Evolutionary conservation across 148 eudicot species (phyloP).

Genomic region (Arctostaphylos glauca): DNA sequence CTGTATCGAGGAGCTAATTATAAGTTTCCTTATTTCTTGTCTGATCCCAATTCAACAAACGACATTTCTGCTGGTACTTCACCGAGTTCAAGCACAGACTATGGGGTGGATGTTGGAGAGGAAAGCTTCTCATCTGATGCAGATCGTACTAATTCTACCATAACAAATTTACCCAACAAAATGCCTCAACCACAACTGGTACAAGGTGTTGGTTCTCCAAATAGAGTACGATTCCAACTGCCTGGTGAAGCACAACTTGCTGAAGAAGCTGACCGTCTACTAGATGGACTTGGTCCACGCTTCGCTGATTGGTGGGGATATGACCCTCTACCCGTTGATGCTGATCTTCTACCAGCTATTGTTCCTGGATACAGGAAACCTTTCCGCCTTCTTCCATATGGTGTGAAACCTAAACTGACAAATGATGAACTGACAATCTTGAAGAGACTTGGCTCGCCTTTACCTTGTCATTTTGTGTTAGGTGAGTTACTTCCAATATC

Average conservation of each 20-base stretch:
- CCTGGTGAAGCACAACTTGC: conserved; percentile 87
- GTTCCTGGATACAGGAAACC: conserved; percentile 81
- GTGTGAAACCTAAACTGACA: conserved; percentile 71
- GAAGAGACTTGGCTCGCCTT: conserved; percentile 83
- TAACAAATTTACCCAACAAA: conserved; percentile 19
- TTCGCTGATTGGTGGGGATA: conserved; percentile 95
- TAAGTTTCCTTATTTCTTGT: conserved; percentile 77
- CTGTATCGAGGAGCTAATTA: conserved; percentile 84
- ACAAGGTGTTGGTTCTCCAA: conserved; percentile 76
- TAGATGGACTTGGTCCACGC: conserved; percentile 94
- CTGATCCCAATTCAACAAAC: conserved; percentile 27
- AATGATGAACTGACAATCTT: conserved; percentile 92
- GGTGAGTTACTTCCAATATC: conserved; percentile 37
- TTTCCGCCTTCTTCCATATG: conserved; percentile 94
- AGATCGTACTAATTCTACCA: conserved; percentile 27
- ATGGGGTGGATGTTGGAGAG: conserved; percentile 21
- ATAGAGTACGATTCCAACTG: conserved; percentile 68
- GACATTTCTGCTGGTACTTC: conserved; percentile 36
- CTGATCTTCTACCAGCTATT: conserved; percentile 87
- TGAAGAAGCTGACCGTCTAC: conserved; percentile 71
- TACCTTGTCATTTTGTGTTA: conserved; percentile 95
- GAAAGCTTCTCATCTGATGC: conserved; percentile 29
- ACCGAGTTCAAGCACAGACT: conserved; percentile 27
- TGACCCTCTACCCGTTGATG: conserved; percentile 95
- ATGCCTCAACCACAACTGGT: conserved; percentile 54